Conservation (phyloP, 129 eudicot species). For the Heracleum sosnowskyi region DNA sequence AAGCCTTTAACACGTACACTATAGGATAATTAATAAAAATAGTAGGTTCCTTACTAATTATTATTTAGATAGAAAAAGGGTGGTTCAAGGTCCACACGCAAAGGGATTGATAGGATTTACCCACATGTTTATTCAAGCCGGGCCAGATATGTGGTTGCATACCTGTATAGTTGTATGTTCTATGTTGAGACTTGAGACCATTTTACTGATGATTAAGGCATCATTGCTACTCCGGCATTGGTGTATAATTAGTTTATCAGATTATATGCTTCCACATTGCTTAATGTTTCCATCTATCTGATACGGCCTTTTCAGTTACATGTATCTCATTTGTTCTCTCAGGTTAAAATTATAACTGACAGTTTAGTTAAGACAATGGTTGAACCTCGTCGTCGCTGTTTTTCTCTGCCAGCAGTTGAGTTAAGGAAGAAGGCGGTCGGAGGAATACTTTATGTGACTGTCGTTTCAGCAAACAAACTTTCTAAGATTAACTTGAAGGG, state of each 20-base stretch:
- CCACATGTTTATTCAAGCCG: neutral
- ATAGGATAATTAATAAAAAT: neutral
- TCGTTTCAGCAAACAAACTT: conserved; percentile 58
- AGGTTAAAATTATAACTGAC: conserved; percentile 73
- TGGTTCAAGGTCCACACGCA: neutral
- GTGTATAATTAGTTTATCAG: neutral
- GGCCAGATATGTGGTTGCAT: neutral
- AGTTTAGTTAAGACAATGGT: conserved; percentile 83
- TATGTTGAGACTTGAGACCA: neutral
- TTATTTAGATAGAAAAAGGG: neutral
- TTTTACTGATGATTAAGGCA: neutral
- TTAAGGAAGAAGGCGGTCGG: conserved; percentile 71
- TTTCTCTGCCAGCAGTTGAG: conserved; percentile 64
- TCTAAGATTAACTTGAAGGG: conserved; percentile 36
- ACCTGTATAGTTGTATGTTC: neutral
- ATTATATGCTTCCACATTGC: neutral
- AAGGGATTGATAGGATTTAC: neutral
- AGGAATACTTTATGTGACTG: conserved; percentile 71
- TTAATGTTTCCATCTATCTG: neutral
- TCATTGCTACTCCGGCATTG: neutral
- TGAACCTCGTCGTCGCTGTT: conserved; percentile 88
- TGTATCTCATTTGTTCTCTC: neutral
- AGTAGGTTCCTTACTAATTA: neutral
- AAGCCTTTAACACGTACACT: neutral
- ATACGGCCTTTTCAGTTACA: neutral